Evolutionary conservation across 345 rosid genomes (phyloP), one percentile per base, ranked within the genome.

Genomic region (Euphorbia tirucalli): DNA sequence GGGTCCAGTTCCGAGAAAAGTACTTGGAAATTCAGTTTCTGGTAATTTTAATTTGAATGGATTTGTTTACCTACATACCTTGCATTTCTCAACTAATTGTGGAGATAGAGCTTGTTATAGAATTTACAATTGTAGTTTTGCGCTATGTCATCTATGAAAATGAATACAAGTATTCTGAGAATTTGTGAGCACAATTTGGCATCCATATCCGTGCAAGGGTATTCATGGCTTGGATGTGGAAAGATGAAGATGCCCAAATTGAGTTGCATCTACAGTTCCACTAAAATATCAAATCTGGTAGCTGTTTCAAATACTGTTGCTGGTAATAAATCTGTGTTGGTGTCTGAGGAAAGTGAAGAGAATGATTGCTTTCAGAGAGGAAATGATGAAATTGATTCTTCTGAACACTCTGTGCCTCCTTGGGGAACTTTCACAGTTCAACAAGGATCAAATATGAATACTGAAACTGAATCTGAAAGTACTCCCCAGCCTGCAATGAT

Each of bases 21-120:
- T 79, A 0, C 74, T 65, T 77, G 73, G 76, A 65, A 78, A 66
- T 69, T 74, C 77, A 57, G 59, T 74, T 52, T 76, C 82, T 39
- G 60, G 68, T 76, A 61, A 43, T 39, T 50, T 61, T 50, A 49
- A 75, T 28, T 55, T 75, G 52, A 74, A 74, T 72, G 77, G 75
- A 19, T 69, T 84, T 57, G 64, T 64, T 72, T 67, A 69, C 71
- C 50, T 72, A 65, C 49, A 18, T 72, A 72, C 58, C 11, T 48
- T 65, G 41, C 37, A 37, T 71, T 35, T 75, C 25, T 37, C 69
- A 11, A 69, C 61, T 25, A 49, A 39, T 65, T 69, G 11, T 61
- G 48, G 30, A 39, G 48, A 46, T 54, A 35, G 62, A 37, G 57
- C 18, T 14, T 61, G 68, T 61, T 11, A 52, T 13, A 58, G 52